Conservation (phyloP, 202 grass and related monocot genomes). For the Carex sylvatica region DNA sequence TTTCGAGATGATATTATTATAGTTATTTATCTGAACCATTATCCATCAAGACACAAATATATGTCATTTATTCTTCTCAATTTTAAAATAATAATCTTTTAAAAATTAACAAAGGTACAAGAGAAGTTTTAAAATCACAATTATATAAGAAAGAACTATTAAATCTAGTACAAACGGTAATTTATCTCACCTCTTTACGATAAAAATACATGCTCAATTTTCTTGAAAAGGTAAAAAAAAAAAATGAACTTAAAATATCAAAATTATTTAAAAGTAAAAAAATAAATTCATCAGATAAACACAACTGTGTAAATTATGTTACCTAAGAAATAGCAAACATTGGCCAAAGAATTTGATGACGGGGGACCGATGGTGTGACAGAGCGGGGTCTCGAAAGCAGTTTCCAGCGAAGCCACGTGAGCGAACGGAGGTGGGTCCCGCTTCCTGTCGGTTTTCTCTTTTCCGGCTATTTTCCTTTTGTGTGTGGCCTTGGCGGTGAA, state of each 20-base stretch:
- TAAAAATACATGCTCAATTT: too few relatives aligned
- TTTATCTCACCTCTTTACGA: too few relatives aligned
- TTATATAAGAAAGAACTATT: too few relatives aligned
- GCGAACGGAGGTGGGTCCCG: background rate
- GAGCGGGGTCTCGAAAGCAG: background rate
- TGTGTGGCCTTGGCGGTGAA: background rate
- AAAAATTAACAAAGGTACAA: background rate
- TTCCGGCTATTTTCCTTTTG: background rate
- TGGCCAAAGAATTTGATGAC: background rate
- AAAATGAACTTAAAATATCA: too few relatives aligned
- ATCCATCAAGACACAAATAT: too few relatives aligned
- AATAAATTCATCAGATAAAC: background rate
- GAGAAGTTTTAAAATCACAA: too few relatives aligned
- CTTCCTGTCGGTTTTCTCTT: background rate
- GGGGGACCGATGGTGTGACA: conserved; percentile 9
- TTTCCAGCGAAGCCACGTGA: conserved; percentile 28
- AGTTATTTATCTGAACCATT: too few relatives aligned
- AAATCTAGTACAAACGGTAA: too few relatives aligned
- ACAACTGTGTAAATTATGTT: background rate
- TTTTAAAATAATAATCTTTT: background rate
- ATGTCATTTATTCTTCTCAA: background rate
- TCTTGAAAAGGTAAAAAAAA: too few relatives aligned
- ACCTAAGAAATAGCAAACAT: background rate
- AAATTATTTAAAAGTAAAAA: too few relatives aligned
- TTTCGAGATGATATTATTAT: too few relatives aligned